Percentiles rank a stretch among this genome's conserved stretches.
phyloP scores from a whole-genome alignment of 306 rosid species.

The Cicer bijugum region DNA sequence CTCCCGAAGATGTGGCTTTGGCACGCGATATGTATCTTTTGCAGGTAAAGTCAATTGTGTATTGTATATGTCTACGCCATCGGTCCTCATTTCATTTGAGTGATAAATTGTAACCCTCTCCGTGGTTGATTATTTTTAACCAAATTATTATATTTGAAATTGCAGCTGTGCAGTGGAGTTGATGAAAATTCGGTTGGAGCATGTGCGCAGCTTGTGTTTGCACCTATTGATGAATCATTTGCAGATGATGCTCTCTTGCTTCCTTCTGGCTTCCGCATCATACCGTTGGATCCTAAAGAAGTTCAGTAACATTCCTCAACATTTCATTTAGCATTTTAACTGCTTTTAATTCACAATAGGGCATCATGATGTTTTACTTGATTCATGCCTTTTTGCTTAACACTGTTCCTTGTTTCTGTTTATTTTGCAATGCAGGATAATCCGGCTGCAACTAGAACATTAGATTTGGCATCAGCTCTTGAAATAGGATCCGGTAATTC shows the following conservation, averaged over 20 bases:
- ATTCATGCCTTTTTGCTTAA: no score
- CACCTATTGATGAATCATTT: conserved; percentile 94
- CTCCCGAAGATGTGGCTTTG: conserved; percentile 87
- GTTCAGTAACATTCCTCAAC: conserved; percentile 50
- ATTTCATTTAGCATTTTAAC: no score
- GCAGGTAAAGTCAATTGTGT: conserved; percentile 55
- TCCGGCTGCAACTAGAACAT: conserved; percentile 65
- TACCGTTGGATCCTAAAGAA: conserved; percentile 86
- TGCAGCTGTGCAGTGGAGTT: conserved; percentile 89
- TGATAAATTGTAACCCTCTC: no score
- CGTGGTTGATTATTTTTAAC: neutral
- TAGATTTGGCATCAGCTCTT: conserved; percentile 90
- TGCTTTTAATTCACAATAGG: no score
- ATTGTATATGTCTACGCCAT: no score
- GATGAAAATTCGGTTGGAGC: conserved; percentile 89
- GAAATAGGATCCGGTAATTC: conserved; percentile 77
- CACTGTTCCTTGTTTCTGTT: no score
- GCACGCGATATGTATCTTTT: conserved; percentile 89
- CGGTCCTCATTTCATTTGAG: no score
- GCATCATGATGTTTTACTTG: no score
- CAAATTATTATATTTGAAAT: neutral
- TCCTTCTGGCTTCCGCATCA: conserved; percentile 97
- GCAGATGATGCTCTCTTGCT: conserved; percentile 92
- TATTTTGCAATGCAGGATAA: conserved; percentile 59
- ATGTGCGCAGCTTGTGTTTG: conserved; percentile 96